Conservation (phyloP, 2,329 filamentous ascomycete genomes). For the Sphaerulina vaccinii region DNA sequence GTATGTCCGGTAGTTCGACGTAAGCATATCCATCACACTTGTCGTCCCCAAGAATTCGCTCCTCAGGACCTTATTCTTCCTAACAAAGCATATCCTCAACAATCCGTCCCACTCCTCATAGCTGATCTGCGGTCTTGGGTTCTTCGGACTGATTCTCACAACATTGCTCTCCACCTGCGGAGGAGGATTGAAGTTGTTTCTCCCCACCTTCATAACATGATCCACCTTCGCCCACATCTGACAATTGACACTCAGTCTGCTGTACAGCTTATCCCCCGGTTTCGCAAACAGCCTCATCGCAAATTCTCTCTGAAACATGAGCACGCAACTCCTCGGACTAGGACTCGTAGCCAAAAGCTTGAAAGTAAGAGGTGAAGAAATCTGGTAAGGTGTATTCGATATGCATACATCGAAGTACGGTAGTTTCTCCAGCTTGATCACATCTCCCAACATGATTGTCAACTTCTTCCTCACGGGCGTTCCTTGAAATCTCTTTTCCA, state of each 20-base stretch:
- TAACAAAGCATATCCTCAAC: conserved; percentile 74
- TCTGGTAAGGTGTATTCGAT: conserved; percentile 73
- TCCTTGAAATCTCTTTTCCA: conserved; percentile 90
- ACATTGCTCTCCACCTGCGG: conserved; percentile 90
- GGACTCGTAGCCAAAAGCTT: conserved; percentile 79
- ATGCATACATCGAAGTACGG: conserved; percentile 83
- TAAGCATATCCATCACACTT: conserved; percentile 77
- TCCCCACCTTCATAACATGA: conserved; percentile 86
- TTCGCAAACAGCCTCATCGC: conserved; percentile 84
- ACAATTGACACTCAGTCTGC: conserved; percentile 84
- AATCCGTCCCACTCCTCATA: conserved; percentile 96
- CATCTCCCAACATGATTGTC: conserved; percentile 86
- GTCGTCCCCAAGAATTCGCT: conserved; percentile 77
- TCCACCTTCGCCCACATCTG: conserved; percentile 82
- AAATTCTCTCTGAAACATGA: conserved; percentile 97
- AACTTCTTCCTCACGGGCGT: conserved; percentile 80
- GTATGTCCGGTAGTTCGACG: conserved; percentile 85
- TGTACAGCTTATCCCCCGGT: conserved; percentile 85
- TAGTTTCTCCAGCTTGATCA: conserved; percentile 78
- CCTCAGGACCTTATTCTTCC: conserved; percentile 88
- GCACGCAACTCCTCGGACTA: conserved; percentile 77
- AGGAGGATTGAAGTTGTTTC: conserved; percentile 94
- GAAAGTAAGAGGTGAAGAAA: conserved; percentile 89
- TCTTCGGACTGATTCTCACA: conserved; percentile 84
- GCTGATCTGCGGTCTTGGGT: conserved; percentile 78